These are phyloP conservation scores for Blastomyces parvus DNA, from an alignment of 2,329 filamentous ascomycete genomes.

Conservation along the genomic window DNA sequence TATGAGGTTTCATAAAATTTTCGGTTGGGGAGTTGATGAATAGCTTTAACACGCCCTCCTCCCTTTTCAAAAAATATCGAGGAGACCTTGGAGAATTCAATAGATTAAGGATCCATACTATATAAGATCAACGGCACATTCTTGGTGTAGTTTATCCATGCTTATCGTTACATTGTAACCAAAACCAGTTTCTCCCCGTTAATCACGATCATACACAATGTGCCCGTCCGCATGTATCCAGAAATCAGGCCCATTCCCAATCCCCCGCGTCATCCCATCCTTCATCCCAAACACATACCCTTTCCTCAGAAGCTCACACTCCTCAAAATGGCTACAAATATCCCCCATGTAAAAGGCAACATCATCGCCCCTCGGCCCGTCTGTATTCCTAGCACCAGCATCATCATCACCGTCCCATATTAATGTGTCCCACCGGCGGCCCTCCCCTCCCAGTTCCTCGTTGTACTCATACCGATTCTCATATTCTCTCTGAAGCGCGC, in stretches of 20 bases:
- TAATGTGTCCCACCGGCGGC: background rate
- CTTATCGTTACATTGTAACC: background rate
- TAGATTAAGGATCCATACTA: background rate
- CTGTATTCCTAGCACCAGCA: background rate
- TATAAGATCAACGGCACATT: too few species aligned
- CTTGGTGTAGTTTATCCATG: background rate
- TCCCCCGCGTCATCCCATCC: background rate
- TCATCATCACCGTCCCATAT: background rate
- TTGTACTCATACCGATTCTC: background rate
- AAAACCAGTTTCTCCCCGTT: background rate
- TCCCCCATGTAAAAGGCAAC: background rate
- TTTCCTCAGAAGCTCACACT: background rate
- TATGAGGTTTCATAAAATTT: background rate
- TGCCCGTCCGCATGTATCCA: background rate
- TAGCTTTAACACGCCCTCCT: background rate
- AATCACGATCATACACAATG: background rate
- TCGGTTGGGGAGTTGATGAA: background rate
- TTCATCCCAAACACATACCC: constrained; percentile 1
- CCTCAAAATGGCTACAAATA: constrained; percentile 5
- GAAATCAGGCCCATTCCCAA: background rate
- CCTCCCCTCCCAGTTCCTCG: background rate
- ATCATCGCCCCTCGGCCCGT: background rate
- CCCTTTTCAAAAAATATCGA: background rate
- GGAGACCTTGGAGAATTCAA: background rate
- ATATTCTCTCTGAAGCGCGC: background rate